These are phyloP conservation scores for Graphilbum fragrans DNA, from an alignment of 2,329 filamentous ascomycete species.

Conservation along the genomic window DNA sequence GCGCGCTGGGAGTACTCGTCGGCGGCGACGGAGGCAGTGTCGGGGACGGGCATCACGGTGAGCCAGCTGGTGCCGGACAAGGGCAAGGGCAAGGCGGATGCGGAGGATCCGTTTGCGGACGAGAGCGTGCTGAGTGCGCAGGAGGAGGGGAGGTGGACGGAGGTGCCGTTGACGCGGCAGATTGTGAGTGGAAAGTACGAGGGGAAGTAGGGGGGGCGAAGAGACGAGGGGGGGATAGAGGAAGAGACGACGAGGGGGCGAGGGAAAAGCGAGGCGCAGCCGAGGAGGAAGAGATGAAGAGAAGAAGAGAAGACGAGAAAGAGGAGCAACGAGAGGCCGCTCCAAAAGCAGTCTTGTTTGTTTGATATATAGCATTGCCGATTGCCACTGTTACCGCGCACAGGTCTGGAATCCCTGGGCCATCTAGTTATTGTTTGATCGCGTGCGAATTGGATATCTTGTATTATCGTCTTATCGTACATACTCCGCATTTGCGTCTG, in stretches of 20 bases:
- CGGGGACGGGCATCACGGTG: constrained; percentile 55
- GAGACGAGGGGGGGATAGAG: not conserved
- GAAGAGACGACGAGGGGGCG: not conserved
- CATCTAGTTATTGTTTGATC: no score
- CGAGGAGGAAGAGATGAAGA: constrained; percentile 2
- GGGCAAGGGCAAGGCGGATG: constrained; percentile 23
- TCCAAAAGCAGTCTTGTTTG: no score
- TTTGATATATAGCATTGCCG: no score
- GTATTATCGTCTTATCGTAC: no score
- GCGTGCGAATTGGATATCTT: no score
- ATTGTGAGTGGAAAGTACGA: constrained; percentile 68
- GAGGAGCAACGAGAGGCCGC: not conserved
- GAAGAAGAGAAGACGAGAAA: not conserved
- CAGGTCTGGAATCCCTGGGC: no score
- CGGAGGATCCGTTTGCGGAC: constrained; percentile 62
- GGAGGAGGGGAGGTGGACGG: constrained; percentile 42
- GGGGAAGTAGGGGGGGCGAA: constrained; percentile 23
- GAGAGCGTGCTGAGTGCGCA: constrained; percentile 23
- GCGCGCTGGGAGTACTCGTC: constrained; percentile 29
- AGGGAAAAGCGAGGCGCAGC: not conserved
- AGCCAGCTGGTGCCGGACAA: constrained; percentile 34
- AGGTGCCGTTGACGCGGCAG: constrained; percentile 54
- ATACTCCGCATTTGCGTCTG: no score
- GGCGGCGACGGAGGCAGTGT: constrained; percentile 67
- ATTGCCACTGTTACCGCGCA: no score